phyloP scores from a whole-genome alignment of 139 green algal genomes.

The Asterochloris sp. region DNA sequence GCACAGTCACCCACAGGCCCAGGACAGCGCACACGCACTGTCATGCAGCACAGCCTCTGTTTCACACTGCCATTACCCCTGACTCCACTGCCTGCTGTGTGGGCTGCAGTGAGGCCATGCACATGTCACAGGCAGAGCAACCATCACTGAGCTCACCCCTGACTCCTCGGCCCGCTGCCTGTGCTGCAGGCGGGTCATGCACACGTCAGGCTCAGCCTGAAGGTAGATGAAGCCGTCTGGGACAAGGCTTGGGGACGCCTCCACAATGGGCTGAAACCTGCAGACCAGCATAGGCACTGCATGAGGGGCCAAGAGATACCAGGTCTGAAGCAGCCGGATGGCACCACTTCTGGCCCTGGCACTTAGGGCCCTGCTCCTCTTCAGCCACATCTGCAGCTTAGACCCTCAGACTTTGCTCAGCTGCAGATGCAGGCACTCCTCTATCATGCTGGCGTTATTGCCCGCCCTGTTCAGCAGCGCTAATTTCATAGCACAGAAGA shows the following conservation, averaged over 20 bases:
- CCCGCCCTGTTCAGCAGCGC: too few species aligned
- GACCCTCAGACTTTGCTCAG: too few species aligned
- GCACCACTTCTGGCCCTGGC: too few species aligned
- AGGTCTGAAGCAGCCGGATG: not conserved
- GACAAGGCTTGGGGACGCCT: conserved; percentile 57
- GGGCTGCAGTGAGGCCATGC: not conserved
- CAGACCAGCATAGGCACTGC: not conserved
- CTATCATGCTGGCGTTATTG: too few species aligned
- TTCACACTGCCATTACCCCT: not conserved
- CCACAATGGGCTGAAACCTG: conserved; percentile 64
- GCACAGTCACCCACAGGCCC: not conserved
- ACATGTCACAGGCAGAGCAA: not conserved
- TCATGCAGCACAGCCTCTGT: not conserved
- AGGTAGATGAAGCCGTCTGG: conserved; percentile 98
- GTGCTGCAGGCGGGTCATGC: conserved; percentile 61
- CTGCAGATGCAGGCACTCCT: too few species aligned
- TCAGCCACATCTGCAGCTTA: too few species aligned
- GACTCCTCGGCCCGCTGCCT: conserved; percentile 51
- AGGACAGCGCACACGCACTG: not conserved
- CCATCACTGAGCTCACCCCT: conserved; percentile 19
- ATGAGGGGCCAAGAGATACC: not conserved
- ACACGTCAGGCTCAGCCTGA: conserved; percentile 65
- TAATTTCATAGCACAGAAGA: too few species aligned
- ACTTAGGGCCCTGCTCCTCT: too few species aligned
- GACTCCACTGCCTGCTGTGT: not conserved